phyloP scores from a whole-genome alignment of 768 basidiomycete species.

The Leccinum sublutescens region DNA sequence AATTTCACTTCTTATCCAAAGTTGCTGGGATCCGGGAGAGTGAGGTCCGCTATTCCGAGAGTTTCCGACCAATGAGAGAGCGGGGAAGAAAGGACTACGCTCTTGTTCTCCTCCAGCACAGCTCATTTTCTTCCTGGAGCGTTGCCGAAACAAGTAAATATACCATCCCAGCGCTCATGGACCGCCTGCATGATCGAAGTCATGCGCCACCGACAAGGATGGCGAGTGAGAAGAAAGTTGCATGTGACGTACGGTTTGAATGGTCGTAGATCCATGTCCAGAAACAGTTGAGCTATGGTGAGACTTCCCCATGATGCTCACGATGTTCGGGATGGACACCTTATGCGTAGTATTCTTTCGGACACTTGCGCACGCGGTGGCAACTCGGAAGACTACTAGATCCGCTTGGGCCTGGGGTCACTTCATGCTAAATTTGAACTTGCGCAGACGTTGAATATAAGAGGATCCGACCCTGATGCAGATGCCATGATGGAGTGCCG shows the following conservation, averaged over 20 bases:
- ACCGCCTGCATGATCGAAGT: slow-evolving; percentile 3
- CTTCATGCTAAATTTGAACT: no score
- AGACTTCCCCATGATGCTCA: neutral
- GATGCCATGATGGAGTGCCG: no score
- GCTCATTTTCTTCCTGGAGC: neutral
- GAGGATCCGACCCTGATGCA: no score
- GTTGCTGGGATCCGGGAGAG: neutral
- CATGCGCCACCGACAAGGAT: neutral
- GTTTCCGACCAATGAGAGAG: neutral
- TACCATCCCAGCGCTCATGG: neutral
- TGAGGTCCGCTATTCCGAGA: neutral
- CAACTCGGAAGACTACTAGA: no score
- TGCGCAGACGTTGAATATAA: no score
- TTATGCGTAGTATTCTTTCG: neutral
- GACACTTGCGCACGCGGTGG: no score
- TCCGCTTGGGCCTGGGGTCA: no score
- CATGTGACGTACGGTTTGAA: slow-evolving; percentile 6
- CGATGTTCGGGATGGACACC: neutral
- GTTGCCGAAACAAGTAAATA: neutral
- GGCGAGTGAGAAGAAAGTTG: neutral
- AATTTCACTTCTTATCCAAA: neutral
- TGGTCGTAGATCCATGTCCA: neutral
- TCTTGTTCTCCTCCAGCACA: neutral
- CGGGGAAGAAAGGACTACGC: neutral
- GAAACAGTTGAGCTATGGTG: neutral